Conservation (phyloP, 371 early-diverging fungal genomes). For the Circinella minor region DNA sequence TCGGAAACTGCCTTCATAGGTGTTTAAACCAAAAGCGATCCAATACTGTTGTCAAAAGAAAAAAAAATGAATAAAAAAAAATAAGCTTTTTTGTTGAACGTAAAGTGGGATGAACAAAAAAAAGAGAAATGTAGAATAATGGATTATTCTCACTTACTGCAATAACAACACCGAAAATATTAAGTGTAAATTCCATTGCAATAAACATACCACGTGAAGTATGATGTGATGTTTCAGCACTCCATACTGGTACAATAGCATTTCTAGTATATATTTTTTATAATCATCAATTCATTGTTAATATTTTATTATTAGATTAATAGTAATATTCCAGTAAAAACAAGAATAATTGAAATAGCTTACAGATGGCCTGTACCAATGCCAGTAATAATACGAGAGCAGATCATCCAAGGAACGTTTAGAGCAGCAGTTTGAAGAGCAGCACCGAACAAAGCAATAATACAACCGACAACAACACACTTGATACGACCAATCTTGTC, state of each 20-base stretch:
- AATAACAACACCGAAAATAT: conserved; percentile 50
- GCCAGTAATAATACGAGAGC: conserved; percentile 50
- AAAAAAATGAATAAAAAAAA: background rate
- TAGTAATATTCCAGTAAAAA: too few species aligned
- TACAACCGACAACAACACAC: conserved; percentile 40
- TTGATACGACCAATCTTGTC: conserved; percentile 47
- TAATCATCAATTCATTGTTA: background rate
- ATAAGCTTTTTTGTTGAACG: background rate
- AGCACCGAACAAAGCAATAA: conserved; percentile 43
- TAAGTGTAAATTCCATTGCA: conserved; percentile 45
- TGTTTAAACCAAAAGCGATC: conserved; percentile 39
- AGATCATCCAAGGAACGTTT: conserved; percentile 50
- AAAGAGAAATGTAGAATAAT: background rate
- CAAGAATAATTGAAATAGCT: conserved; percentile 1
- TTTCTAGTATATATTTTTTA: conserved; percentile 20
- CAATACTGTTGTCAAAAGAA: conserved; percentile 25
- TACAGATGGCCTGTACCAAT: conserved; percentile 52
- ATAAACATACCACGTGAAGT: conserved; percentile 43
- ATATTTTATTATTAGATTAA: too few species aligned
- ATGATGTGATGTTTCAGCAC: conserved; percentile 46
- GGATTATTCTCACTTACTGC: conserved; percentile 19
- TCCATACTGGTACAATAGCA: conserved; percentile 51
- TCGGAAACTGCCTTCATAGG: conserved; percentile 35
- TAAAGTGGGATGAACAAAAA: background rate
- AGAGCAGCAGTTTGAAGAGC: conserved; percentile 42